A percentile compares a stretch with the other conserved stretches of the same genome.
Evolutionary conservation across 208 protist species (phyloP).

Genomic region (Leishmania aethiopica): DNA sequence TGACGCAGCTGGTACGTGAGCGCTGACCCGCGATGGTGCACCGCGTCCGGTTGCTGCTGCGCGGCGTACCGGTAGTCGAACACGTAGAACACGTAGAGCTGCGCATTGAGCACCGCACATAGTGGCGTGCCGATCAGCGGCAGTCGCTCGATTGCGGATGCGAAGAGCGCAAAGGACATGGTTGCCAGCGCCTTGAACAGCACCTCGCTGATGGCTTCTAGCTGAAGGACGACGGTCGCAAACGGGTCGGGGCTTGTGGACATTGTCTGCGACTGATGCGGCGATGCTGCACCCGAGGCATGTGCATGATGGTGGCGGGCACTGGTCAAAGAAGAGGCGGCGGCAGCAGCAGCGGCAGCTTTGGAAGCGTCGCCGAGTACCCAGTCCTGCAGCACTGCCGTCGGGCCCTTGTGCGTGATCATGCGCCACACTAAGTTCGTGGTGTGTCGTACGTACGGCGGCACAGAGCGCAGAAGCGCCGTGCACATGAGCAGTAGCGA

Average conservation of each 20-base stretch:
- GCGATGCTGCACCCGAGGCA: not conserved
- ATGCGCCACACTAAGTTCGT: constrained; percentile 15
- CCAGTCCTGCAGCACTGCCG: constrained; percentile 28
- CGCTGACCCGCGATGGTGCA: constrained; percentile 18
- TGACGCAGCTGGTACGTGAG: constrained; percentile 44
- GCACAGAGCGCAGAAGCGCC: not conserved
- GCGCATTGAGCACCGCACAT: constrained; percentile 51
- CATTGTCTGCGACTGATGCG: not conserved
- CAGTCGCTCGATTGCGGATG: constrained; percentile 22
- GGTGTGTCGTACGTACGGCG: constrained; percentile 13
- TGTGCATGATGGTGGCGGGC: not conserved
- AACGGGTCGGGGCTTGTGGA: constrained; percentile 22
- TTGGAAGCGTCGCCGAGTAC: constrained; percentile 26
- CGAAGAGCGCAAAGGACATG: constrained; percentile 45
- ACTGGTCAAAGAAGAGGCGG: constrained; percentile 1
- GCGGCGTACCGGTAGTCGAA: constrained; percentile 71
- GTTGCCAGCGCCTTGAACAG: constrained; percentile 66
- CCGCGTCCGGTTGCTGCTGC: constrained; percentile 27
- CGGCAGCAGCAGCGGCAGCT: constrained; percentile 1
- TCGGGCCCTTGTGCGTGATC: constrained; percentile 25
- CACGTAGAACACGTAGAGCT: constrained; percentile 76
- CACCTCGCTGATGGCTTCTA: constrained; percentile 45
- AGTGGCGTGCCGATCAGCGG: constrained; percentile 20
- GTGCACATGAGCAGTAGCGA: constrained; percentile 1
- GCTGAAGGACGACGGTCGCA: constrained; percentile 10